Evolutionary conservation across 163 green algal genomes (phyloP).

Genomic region (Scenedesmus sp.): DNA sequence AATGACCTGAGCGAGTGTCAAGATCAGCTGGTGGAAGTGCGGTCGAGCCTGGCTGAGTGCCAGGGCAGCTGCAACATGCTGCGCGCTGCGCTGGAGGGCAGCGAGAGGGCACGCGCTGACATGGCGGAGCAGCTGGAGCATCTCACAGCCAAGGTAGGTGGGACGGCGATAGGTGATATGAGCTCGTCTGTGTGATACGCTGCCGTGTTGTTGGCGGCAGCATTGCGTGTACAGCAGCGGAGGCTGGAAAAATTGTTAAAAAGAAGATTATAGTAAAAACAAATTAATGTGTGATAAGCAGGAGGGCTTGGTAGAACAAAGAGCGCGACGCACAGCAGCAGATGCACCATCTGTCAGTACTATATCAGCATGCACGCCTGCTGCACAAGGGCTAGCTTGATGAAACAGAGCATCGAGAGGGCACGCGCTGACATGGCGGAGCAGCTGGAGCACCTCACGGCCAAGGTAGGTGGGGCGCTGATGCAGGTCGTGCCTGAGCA

Average conservation of each 20-base stretch:
- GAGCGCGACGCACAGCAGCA: no score
- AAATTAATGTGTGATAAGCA: no score
- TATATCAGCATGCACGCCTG: no score
- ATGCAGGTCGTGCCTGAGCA: no score
- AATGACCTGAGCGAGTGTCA: background rate
- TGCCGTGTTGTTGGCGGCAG: background rate
- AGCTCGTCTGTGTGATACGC: background rate
- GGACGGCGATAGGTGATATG: no score
- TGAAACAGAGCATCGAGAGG: background rate
- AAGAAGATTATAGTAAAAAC: no score
- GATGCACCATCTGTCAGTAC: no score
- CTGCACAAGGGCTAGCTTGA: no score
- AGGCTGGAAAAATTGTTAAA: no score
- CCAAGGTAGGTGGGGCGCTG: slow-evolving; percentile 16
- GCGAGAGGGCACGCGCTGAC: background rate
- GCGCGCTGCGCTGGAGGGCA: background rate
- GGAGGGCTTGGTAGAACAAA: no score
- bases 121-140: slow-evolving; percentile 26
- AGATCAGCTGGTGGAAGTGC: background rate
- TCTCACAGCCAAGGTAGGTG: slow-evolving; percentile 32
- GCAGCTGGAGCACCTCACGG: slow-evolving; percentile 20
- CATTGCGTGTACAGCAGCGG: no score
- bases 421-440: background rate
- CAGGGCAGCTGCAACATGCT: background rate
- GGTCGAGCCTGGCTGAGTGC: background rate